Evolutionary conservation across 345 rosid species (phyloP), one percentile per base, ranked within the genome.

Genomic region (Capsella bursapastoris): DNA sequence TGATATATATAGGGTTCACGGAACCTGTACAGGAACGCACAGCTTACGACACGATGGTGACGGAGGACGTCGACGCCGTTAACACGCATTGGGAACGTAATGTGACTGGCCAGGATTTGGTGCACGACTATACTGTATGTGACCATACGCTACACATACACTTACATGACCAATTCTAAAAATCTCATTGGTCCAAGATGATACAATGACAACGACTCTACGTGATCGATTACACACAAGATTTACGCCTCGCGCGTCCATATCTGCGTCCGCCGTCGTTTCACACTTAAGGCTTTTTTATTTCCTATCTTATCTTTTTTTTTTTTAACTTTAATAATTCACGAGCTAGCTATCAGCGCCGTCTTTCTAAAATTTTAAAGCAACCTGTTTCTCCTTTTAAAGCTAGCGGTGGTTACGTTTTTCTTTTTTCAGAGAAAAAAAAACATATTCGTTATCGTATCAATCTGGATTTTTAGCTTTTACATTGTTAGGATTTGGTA

Each of bases 311-410:
- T 3, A 64, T 74, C 71, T 57, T 52, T 25, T 9, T 41, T 45
- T 60, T 44, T 9, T 41, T n/a, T 60, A 64, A 55, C 56, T 75
- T 68, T 62, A 52, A 75, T 75, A 75, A 60, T 68, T 68, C 69
- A 68, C 56, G 27, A 10, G 43, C 40, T 37, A 43, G 48, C 37
- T 8, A 8, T 22, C 37, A 34, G 8, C 74, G 79, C 70, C 79
- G 79, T 51, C 79, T 75, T 75, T 75, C 32, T 18, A 50, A 32
- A 59, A 60, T 8, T 6, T 29, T 57, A 43, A 43, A 59, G 14
- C 9, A 48, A 67, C 63, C 29, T 29, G 22, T 18, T 41, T 51
- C 45, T 67, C 37, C 4, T 38, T 38, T 1, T 13, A 1, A 18
- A 5, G 25, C 38, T 59, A 25, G 37, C 7, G 37, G 40, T 59